Base-by-base conservation (phyloP, 139 green algal genomes). In the Chlamydomonas schloesseri region DNA sequence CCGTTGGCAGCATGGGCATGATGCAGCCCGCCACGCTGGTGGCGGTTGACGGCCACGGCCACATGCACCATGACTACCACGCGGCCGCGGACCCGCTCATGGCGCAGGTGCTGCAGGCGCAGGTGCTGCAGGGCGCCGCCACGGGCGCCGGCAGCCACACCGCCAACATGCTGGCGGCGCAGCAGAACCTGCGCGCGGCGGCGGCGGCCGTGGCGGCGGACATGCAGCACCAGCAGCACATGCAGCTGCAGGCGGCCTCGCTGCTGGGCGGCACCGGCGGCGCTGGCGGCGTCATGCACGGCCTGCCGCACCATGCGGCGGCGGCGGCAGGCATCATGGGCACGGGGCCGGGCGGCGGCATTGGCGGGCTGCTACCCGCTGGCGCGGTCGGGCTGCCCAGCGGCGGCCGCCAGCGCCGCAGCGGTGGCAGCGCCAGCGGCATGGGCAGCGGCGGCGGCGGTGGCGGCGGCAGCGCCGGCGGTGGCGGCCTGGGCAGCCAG, bases 51-150 rank as follows among this genome's bases (percentile, higher is more conserved):
- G 42, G 42, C 42, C 42, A 50, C 42, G 42, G n/a, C n/a, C n/a
- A n/a, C n/a, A n/a, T n/a, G n/a, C n/a, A 50, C 42, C 8, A 50
- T 50, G 6, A 50, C 42, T 8, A 50, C 42, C 6, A 5, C 42
- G 8, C 8, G 42, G 8, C 50, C 15, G 81, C 69, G 24, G 79
- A 85, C 42, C 42, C 42, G 68, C 70, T 77, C 33, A 14, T 87
- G 33, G 81, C 71, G 50, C 69, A 87, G 69, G n/a, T n/a, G n/a
- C 69, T 87, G 69, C 78, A 78, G 67, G 78, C 57, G 21, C 78
- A 50, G 42, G 6, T 50, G n/a, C n/a, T 85, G 34, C 81, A 85
- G 70, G 68, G 68, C 81, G 26, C 53, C 33, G 18, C 72, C 34
- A 78, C 79, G 28, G 42, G 42, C 42, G 42, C 42, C 5, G 42